Percentiles rank a stretch among this genome's conserved stretches.
These are phyloP conservation scores for Apostasia ramifera DNA, from an alignment of 106 monocot species.

Conservation along the genomic window DNA sequence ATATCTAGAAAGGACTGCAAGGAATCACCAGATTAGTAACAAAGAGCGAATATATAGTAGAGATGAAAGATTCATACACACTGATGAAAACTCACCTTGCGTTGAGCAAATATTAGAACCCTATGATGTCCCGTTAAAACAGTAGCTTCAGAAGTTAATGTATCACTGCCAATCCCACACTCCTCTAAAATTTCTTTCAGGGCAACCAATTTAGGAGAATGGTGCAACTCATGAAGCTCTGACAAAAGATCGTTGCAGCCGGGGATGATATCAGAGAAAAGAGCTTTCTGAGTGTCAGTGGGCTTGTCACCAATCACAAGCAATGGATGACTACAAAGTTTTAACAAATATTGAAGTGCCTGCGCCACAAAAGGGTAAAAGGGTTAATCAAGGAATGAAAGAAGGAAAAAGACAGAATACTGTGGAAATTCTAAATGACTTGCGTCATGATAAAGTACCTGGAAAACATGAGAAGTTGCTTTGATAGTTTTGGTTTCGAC, in stretches of 20 bases:
- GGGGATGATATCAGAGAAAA: constrained; percentile 48
- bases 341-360: constrained; percentile 88
- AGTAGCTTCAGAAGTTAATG: constrained; percentile 37
- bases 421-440: background rate
- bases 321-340: constrained; percentile 97
- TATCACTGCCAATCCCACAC: constrained; percentile 79
- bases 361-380: constrained; percentile 19
- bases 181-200: constrained; percentile 94
- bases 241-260: constrained; percentile 32
- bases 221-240: constrained; percentile 75
- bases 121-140: constrained; percentile 61
- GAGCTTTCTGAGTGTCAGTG: constrained; percentile 29
- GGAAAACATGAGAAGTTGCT: constrained; percentile 89
- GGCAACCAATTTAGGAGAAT: constrained; percentile 94
- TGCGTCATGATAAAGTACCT: constrained; percentile 33
- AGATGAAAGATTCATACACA: background rate
- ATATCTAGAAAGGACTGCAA: constrained; percentile 86
- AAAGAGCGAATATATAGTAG: background rate
- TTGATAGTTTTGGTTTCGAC: constrained; percentile 30
- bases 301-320: constrained; percentile 83
- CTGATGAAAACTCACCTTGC: constrained; percentile 40
- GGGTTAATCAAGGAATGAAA: background rate
- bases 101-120: constrained; percentile 92
- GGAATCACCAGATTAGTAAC: background rate
- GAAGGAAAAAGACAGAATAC: constrained; percentile 2